phyloP scores from a whole-genome alignment of 2,329 filamentous ascomycete species.

The Trichoderma sp. region DNA sequence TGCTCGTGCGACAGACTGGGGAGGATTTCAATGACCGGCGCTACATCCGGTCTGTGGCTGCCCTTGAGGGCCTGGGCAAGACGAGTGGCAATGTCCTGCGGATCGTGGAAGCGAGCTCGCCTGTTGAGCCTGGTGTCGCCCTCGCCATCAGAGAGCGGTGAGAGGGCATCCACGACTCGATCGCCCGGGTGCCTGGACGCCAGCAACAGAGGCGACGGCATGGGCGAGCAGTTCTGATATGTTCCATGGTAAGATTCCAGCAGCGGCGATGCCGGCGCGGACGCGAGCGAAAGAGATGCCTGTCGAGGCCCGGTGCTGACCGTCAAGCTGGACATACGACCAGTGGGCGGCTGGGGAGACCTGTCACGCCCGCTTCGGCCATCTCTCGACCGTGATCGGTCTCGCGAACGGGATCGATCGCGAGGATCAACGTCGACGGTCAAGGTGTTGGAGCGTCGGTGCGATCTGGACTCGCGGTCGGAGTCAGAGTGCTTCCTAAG shows the following conservation, averaged over 20 bases:
- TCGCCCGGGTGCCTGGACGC: conserved; percentile 53
- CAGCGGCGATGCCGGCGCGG: conserved; percentile 77
- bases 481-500: conserved; percentile 22
- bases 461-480: conserved; percentile 22
- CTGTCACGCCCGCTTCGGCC: conserved; percentile 46
- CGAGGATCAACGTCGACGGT: conserved; percentile 47
- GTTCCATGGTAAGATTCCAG: conserved; percentile 92
- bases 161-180: conserved; percentile 55
- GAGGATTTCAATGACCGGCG: conserved; percentile 78
- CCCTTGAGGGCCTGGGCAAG: conserved; percentile 76
- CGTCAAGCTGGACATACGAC: conserved; percentile 57
- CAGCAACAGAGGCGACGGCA: conserved; percentile 79
- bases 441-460: conserved; percentile 43
- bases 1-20: conserved; percentile 85
- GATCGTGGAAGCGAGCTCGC: conserved; percentile 81
- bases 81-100: conserved; percentile 74
- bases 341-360: conserved; percentile 54
- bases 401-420: conserved; percentile 42
- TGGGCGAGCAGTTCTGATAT: conserved; percentile 91
- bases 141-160: conserved; percentile 55
- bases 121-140: conserved; percentile 52
- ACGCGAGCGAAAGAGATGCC: conserved; percentile 51
- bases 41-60: conserved; percentile 67
- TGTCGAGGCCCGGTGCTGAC: conserved; percentile 51
- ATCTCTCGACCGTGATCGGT: conserved; percentile 40